Evolutionary conservation across 2,329 filamentous ascomycete genomes (phyloP).

Genomic region (Ilyonectria mors-panacis): DNA sequence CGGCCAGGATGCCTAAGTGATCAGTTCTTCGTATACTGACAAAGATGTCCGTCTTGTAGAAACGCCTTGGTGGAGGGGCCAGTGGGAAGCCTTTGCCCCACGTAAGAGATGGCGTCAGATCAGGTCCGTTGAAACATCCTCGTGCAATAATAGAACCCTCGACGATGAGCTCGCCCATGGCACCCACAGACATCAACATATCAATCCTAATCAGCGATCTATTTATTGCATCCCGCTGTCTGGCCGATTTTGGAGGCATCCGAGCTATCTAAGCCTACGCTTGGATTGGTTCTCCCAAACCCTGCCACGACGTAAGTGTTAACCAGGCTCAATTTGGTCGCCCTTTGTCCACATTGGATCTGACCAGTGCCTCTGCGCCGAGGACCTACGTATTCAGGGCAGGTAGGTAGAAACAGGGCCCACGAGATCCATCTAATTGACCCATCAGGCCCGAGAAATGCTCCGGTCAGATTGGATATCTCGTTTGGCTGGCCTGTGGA

Average conservation of each 20-base stretch:
- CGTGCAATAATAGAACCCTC: conserved; percentile 67
- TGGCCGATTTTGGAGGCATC: conserved; percentile 20
- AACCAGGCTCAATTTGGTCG: background rate
- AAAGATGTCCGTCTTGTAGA: conserved; percentile 38
- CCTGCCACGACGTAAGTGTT: background rate
- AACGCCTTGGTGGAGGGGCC: background rate
- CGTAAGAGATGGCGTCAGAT: background rate
- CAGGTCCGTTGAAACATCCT: conserved; percentile 47
- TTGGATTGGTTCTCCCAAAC: background rate
- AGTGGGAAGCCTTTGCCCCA: background rate
- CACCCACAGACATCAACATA: conserved; percentile 42
- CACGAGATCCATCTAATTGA: conserved; percentile 1
- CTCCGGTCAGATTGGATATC: background rate
- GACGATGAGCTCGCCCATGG: conserved; percentile 59
- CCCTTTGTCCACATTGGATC: background rate
- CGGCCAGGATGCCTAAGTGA: conserved; percentile 60
- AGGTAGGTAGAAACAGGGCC: background rate
- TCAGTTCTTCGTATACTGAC: conserved; percentile 50
- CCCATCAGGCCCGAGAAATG: background rate
- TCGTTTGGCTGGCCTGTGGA: background rate
- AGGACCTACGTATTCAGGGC: background rate
- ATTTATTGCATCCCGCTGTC: background rate
- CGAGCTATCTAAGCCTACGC: background rate
- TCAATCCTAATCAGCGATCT: conserved; percentile 29
- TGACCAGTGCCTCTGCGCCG: conserved; percentile 1